Base-by-base conservation (phyloP, 306 rosid species). In the Trifolium dubium region DNA sequence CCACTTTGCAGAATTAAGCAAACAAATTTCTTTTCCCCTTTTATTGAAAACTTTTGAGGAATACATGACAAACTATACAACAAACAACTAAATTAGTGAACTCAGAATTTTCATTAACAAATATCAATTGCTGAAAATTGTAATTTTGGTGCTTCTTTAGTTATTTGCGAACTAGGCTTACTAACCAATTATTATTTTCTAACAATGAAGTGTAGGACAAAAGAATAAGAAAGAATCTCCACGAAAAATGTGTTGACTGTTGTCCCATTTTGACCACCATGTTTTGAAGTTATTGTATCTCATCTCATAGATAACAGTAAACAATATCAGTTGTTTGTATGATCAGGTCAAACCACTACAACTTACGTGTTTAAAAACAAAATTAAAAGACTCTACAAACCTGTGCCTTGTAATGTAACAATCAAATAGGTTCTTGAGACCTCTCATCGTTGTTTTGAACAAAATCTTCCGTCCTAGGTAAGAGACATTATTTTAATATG, bases 401-500 rank as follows among this genome's bases (percentile, higher is more conserved):
- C 92, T 83, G 81, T 64, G 62, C 78, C 83, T 74, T 60, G 82
- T 47, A 59, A 64, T 69, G 31, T 15, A 10, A 77, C 71, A 31
- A 66, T 83, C 79, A 47, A 56, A 62, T 55, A 61, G 73, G 71
- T 80, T 73, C 84, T 67, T 77, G 80, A 54, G 70, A 72, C 70
- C 70, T 77, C 75, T 75, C 90, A 15, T 73, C 51, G 43, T 54
- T 35, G 53, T 79, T 78, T 79, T 67, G 86, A 77, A 56, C 78
- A 54, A 51, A 60, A 56, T 84, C 87, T 76, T 78, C 80, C 75
- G 30, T 65, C 89, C 95, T 91, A 54, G 88, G 58, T 69, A 80
- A 71, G 71, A 55, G 12, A 71, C 54, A 49, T 44, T 15, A 47
- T 47, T 56, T 51, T 17, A 69, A 39, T 60, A 18, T 63, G 35